Conservation (phyloP, 148 eudicot species). For the Chenopodium berlandieri region DNA sequence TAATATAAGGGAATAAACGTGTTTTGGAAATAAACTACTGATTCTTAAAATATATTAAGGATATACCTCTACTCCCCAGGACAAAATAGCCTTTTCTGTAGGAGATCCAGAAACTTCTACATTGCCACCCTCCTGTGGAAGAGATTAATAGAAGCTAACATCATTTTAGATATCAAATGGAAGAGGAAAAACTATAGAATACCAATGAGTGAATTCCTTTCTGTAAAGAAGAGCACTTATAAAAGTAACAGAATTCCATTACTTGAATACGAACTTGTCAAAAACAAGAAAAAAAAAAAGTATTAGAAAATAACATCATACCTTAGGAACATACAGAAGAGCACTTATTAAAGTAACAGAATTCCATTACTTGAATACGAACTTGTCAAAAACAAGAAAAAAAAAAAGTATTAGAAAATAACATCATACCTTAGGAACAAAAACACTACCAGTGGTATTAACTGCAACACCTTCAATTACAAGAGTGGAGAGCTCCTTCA, state of each 20-base stretch:
- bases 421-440: conserved; percentile 53
- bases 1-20: conserved; percentile 8
- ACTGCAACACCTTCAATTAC: conserved; percentile 76
- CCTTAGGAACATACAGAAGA: no score
- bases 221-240: not conserved
- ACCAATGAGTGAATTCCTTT: not conserved
- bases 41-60: not conserved
- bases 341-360: not conserved
- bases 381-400: not conserved
- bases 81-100: conserved; percentile 83
- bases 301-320: no score
- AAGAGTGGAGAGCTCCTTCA: conserved; percentile 49
- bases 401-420: conserved; percentile 1
- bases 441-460: conserved; percentile 85
- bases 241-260: not conserved
- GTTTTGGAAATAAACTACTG: not conserved
- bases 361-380: not conserved
- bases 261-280: not conserved
- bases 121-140: conserved; percentile 50
- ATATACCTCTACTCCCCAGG: conserved; percentile 80
- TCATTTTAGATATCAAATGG: not conserved
- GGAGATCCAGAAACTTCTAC: conserved; percentile 90
- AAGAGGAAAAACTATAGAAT: not conserved
- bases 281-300: no score
- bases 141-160: not conserved